phyloP scores from a whole-genome alignment of 352 stramenopile genomes.

The Blastocystis sp. region DNA sequence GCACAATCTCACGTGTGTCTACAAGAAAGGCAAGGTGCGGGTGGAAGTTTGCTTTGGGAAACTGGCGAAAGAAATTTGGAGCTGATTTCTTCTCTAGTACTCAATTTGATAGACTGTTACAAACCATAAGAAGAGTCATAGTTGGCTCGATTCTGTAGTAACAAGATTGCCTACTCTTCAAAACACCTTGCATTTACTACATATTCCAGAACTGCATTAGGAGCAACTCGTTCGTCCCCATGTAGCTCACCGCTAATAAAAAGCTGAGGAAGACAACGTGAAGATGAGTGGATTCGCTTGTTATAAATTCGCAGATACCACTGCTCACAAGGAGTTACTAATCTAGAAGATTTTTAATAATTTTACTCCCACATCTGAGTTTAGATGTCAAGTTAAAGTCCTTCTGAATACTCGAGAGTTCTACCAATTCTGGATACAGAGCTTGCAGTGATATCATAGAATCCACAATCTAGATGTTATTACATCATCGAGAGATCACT shows the following conservation, averaged over 20 bases:
- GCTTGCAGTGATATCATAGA: background rate
- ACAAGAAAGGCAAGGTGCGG: background rate
- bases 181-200: background rate
- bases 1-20: conserved; percentile 34
- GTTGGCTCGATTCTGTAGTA: conserved; percentile 18
- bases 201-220: conserved; percentile 31
- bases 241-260: conserved; percentile 62
- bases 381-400: background rate
- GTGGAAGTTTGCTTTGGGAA: background rate
- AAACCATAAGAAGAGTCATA: conserved; percentile 29
- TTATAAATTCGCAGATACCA: conserved; percentile 42
- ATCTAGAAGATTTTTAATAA: background rate
- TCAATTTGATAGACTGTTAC: background rate
- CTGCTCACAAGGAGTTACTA: conserved; percentile 21
- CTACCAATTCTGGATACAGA: conserved; percentile 18
- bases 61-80: background rate
- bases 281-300: background rate
- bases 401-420: background rate
- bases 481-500: background rate
- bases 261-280: background rate
- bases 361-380: background rate
- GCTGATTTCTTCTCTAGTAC: background rate
- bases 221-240: conserved; percentile 47
- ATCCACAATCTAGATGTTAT: conserved; percentile 21
- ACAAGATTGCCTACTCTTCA: background rate